Conservation (phyloP, 140 eudicot genomes). For the Bidens hawaiensis region DNA sequence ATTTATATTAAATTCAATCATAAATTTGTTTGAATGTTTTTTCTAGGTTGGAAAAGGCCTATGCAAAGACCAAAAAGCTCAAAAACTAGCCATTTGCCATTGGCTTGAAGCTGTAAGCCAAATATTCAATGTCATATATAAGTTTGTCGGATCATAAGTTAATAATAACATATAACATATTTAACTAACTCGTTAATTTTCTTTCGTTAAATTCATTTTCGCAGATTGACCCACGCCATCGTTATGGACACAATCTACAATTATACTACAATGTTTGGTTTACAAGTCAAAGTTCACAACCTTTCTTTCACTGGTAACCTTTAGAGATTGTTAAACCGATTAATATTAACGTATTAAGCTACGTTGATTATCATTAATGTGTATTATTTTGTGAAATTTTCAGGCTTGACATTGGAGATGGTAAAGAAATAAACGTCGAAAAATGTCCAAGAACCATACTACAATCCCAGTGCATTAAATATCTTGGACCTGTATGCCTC, state of each 20-base stretch:
- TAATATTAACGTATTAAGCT: too few relatives aligned
- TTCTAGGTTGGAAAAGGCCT: slow-evolving; percentile 73
- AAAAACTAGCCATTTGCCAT: slow-evolving; percentile 58
- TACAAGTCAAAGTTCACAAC: slow-evolving; percentile 64
- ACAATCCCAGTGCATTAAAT: slow-evolving; percentile 55
- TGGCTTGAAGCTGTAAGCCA: slow-evolving; percentile 85
- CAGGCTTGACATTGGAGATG: slow-evolving; percentile 83
- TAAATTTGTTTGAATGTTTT: neutral
- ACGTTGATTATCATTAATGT: neutral
- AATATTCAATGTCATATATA: neutral
- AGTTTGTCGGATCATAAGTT: neutral
- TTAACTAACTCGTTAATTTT: neutral
- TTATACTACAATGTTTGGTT: slow-evolving; percentile 66
- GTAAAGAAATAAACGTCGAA: slow-evolving; percentile 55
- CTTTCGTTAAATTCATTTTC: neutral
- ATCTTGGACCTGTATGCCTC: slow-evolving; percentile 69
- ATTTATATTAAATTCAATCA: neutral
- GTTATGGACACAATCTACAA: slow-evolving; percentile 69
- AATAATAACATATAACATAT: neutral
- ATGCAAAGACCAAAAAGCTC: slow-evolving; percentile 61
- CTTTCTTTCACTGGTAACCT: slow-evolving; percentile 69
- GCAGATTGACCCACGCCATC: slow-evolving; percentile 84
- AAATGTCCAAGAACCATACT: slow-evolving; percentile 49
- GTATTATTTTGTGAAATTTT: neutral
- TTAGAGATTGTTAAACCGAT: neutral